A percentile compares a stretch with the other conserved stretches of the same genome.
phyloP scores from a whole-genome alignment of 495 filamentous ascomycete genomes.

The Hypomontagnella submonticulosa region DNA sequence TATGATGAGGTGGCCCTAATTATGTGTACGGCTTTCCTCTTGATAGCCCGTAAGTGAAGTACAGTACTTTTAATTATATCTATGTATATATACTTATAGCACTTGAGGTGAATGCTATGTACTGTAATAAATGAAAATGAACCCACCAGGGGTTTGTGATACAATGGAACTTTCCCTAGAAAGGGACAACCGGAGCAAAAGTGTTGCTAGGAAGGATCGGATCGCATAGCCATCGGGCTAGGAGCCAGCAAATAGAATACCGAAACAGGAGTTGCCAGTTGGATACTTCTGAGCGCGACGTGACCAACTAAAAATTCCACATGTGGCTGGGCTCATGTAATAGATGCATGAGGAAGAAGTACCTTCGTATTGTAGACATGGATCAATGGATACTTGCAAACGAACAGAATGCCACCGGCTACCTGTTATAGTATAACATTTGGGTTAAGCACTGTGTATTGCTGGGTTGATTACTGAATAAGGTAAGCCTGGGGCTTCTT shows the following conservation, averaged over 20 bases:
- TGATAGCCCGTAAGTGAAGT: not conserved
- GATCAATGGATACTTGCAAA: constrained; percentile 2
- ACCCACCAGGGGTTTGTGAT: constrained; percentile 25
- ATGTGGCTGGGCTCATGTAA: constrained; percentile 25
- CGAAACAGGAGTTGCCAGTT: constrained; percentile 6
- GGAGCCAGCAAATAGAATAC: constrained; percentile 4
- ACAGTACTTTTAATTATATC: not conserved
- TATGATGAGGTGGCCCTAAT: constrained; percentile 36
- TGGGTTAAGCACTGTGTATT: too few relatives aligned
- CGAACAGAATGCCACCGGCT: not conserved
- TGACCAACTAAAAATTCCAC: constrained; percentile 29
- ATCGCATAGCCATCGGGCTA: constrained; percentile 29
- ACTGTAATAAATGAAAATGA: constrained; percentile 16
- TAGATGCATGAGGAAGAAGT: not conserved
- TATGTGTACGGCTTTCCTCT: not conserved
- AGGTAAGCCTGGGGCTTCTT: constrained; percentile 17
- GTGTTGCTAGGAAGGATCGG: constrained; percentile 26
- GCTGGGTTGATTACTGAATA: constrained; percentile 28
- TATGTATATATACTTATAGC: constrained; percentile 1
- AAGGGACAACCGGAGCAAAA: constrained; percentile 18
- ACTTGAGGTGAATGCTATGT: constrained; percentile 7
- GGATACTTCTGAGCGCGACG: constrained; percentile 2
- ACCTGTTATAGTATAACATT: too few relatives aligned
- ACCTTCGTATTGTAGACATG: not conserved
- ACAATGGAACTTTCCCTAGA: constrained; percentile 30